These are phyloP conservation scores for Hymenotorrendiella dingleyae DNA, from an alignment of 2,329 filamentous ascomycete species.

Conservation along the genomic window DNA sequence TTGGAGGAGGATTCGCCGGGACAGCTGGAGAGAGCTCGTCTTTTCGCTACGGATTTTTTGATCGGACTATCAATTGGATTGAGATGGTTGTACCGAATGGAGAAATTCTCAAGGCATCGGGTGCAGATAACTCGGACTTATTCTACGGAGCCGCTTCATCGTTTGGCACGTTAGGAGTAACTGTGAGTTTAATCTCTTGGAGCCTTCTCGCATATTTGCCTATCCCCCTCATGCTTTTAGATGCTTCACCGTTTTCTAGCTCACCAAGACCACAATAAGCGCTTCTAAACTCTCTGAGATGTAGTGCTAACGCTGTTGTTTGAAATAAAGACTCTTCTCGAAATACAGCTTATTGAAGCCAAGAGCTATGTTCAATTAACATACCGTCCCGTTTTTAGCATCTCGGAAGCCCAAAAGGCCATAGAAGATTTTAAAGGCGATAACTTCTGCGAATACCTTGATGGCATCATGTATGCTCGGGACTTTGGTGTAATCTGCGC, in stretches of 20 bases:
- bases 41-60: slow-evolving; percentile 60
- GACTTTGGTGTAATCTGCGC: slow-evolving; percentile 46
- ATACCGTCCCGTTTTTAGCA: slow-evolving; percentile 41
- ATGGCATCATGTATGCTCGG: slow-evolving; percentile 47
- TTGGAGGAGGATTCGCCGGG: slow-evolving; percentile 59
- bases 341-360: slow-evolving; percentile 49
- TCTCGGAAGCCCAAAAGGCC: slow-evolving; percentile 36
- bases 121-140: slow-evolving; percentile 43
- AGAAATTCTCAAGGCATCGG: slow-evolving; percentile 43
- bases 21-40: slow-evolving; percentile 62
- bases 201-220: no score
- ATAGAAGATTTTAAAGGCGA: slow-evolving; percentile 30
- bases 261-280: no score
- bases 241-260: no score
- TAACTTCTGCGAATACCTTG: slow-evolving; percentile 47
- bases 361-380: slow-evolving; percentile 48
- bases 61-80: slow-evolving; percentile 53
- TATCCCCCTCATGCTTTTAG: no score
- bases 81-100: slow-evolving; percentile 58
- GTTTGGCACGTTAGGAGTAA: slow-evolving; percentile 54
- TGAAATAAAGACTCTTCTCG: slow-evolving; percentile 55
- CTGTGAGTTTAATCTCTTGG: no score
- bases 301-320: no score
- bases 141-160: slow-evolving; percentile 54
- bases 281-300: no score